phyloP scores from a whole-genome alignment of 768 basidiomycete genomes.

The Russula brevipes region DNA sequence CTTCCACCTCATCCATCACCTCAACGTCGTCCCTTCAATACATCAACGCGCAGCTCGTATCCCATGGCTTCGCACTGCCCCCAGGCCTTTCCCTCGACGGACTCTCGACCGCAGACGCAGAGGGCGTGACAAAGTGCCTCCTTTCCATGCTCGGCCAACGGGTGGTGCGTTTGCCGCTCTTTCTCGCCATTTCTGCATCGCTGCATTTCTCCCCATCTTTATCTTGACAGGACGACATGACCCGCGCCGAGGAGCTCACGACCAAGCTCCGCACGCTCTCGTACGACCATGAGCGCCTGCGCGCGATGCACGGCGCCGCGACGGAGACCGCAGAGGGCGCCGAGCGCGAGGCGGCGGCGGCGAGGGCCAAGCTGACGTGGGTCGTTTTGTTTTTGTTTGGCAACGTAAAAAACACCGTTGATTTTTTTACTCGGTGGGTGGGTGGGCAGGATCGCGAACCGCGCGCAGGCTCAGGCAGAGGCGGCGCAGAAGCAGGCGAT shows the following conservation, averaged over 20 bases:
- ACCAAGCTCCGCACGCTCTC: conserved; percentile 70
- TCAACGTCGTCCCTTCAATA: conserved; percentile 66
- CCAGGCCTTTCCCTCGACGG: conserved; percentile 70
- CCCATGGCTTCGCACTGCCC: conserved; percentile 66
- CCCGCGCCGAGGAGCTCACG: conserved; percentile 66
- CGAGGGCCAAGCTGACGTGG: conserved; percentile 68
- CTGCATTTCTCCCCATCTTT: too few species aligned
- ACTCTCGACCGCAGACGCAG: conserved; percentile 48
- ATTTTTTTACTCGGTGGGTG: background rate
- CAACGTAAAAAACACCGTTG: background rate
- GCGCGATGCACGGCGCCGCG: conserved; percentile 54
- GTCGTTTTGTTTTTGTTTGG: conserved; percentile 29
- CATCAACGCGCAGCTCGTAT: conserved; percentile 74
- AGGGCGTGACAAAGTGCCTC: conserved; percentile 66
- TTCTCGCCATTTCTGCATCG: too few species aligned
- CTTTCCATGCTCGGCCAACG: conserved; percentile 70
- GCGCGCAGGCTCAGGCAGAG: conserved; percentile 55
- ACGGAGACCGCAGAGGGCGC: conserved; percentile 62
- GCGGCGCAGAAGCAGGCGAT: conserved; percentile 64
- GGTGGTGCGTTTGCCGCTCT: conserved; percentile 48
- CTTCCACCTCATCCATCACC: conserved; percentile 44
- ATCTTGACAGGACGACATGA: conserved; percentile 58
- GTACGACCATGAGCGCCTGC: conserved; percentile 76
- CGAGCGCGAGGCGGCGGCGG: conserved; percentile 70
- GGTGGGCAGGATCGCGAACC: conserved; percentile 41